Base-by-base conservation (phyloP, 176 grass and related monocot genomes). In the Saccharum spontaneum region DNA sequence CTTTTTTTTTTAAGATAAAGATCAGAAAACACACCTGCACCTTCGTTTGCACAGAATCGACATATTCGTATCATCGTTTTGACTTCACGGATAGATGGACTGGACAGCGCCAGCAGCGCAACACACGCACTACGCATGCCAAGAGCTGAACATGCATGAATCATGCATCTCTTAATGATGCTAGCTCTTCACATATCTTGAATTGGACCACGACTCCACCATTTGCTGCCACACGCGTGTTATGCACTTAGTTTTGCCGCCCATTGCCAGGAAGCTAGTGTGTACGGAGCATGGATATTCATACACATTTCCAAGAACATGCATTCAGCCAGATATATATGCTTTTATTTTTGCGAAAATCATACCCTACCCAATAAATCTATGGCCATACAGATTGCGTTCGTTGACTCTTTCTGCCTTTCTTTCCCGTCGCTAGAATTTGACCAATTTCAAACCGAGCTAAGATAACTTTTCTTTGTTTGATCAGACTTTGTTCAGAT, bases 191-290 rank as follows among this genome's bases (percentile, higher is more conserved):
- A 11, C 3, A 16, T 40, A 79, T 12, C n/a, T 18, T 38, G 37
- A 3, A 37, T 37, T 66, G 77, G 60, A 79, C 60, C 77, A 79
- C 39, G 0, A 44, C 14, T 79, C 77, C 77, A 66, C 15, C 76
- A 60, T 24, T 41, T 26, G 52, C 0, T 1, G 26, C 13, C 49
- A 17, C 18, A 38, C 33, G 23, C 13, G 30, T 23, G 7, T 39
- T 31, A 40, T 17, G 23, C 10, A 36, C 11, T 33, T 48, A 12
- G 15, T 10, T 10, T 23, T 60, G 57, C 22, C 6, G 5, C 28
- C 5, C 16, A 74, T 49, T 75, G 55, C 57, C 26, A 64, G 39
- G 70, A 83, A 75, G 39, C 14, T 59, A 15, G 12, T 71, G 67
- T 71, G 49, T 17, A 64, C 6, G 54, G 38, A 14, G 4, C 69